Base-by-base conservation (phyloP, 2,329 filamentous ascomycete genomes). In the Scytalidium sp. region DNA sequence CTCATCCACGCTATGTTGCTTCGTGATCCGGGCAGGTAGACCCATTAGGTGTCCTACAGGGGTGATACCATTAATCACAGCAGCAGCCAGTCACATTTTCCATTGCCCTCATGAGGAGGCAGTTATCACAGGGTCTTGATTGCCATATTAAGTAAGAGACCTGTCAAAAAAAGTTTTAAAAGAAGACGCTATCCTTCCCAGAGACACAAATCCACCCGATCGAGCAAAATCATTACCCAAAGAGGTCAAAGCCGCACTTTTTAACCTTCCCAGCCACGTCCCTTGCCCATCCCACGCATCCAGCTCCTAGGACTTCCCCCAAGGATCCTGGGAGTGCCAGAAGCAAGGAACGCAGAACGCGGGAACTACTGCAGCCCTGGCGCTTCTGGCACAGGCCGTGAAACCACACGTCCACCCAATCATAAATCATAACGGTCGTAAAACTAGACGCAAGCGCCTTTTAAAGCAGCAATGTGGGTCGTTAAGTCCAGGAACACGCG, bases 371-470 rank as follows among this genome's bases (percentile, higher is more conserved):
- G 32, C 32, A 36, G 32, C 32, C 32, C 32, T 36, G 32, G 32
- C 32, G 32, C 32, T 36, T 36, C 32, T 36, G 32, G 32, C 32
- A 10, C 32, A 36, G 32, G 45, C 47, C 43, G 32, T 43, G 46
- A 43, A 47, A 50, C 55, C 46, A 44, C 48, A 22, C 41, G 47
- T 41, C 47, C 46, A 41, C 19, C 56, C 54, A 58, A 55, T 56
- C 50, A 58, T 52, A 55, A 52, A 39, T 53, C 48, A 41, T 52
- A 49, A 50, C 40, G 43, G 53, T 50, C 54, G 50, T 48, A 53
- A 47, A 50, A 36, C 23, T 32, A 46, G 42, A 43, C 32, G 43
- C 43, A 47, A 29, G 45, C 53, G 52, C 44, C 41, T 46, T 23
- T 21, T 43, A 51, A 45, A 47, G 52, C 54, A 54, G 36, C 43